Conservation (phyloP, 208 protist genomes). For the Leishmania tropica region DNA sequence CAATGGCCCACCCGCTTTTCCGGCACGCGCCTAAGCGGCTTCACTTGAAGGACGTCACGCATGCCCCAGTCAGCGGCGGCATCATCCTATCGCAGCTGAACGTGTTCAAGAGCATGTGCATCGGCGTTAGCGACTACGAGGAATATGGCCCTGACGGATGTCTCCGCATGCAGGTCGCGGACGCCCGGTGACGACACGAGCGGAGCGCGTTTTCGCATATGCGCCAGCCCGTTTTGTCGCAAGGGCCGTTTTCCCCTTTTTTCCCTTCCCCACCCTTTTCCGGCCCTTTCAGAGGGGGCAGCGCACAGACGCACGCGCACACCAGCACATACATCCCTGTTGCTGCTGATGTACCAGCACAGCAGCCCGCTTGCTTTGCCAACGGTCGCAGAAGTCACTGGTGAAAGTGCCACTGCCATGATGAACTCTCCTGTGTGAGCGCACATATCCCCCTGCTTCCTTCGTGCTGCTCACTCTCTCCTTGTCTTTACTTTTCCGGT, state of each 20-base stretch:
- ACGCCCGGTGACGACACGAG: slow-evolving; percentile 32
- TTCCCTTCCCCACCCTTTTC: background rate
- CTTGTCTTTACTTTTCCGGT: background rate
- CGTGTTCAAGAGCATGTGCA: slow-evolving; percentile 80
- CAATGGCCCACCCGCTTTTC: slow-evolving; percentile 30
- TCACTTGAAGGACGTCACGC: slow-evolving; percentile 34
- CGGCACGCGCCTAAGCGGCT: slow-evolving; percentile 28
- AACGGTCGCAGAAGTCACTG: background rate
- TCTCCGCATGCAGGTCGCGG: slow-evolving; percentile 56
- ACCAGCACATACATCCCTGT: background rate
- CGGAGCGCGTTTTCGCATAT: background rate
- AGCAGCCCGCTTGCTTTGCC: background rate
- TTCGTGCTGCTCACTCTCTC: background rate
- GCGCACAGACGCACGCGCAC: background rate
- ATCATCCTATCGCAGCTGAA: slow-evolving; percentile 75
- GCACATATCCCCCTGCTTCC: background rate
- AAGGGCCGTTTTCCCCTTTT: background rate
- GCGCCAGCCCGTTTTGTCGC: background rate
- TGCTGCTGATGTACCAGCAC: background rate
- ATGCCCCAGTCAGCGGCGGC: slow-evolving; percentile 60
- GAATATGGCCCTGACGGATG: slow-evolving; percentile 80
- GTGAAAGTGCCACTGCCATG: background rate
- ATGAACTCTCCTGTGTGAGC: background rate
- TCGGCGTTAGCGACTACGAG: slow-evolving; percentile 57
- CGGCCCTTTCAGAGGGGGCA: background rate